phyloP scores from a whole-genome alignment of 306 rosid species.

The Crotalaria pallida region DNA sequence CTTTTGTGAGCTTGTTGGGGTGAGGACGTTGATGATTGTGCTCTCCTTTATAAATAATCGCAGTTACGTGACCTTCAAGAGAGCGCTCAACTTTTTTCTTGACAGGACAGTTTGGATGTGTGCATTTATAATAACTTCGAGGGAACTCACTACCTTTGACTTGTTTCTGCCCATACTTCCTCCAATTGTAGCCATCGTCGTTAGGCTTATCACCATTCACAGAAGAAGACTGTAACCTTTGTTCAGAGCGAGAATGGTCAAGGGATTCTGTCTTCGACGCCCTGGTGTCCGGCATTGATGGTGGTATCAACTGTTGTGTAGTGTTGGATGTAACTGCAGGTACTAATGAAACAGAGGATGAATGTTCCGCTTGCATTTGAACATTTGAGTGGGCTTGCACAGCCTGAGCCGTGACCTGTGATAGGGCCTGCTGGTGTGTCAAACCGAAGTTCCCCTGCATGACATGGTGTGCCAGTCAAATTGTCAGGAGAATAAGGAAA shows the following conservation, averaged over 20 bases:
- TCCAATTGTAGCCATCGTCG: constrained; percentile 72
- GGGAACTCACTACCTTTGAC: constrained; percentile 84
- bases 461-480: constrained; percentile 1
- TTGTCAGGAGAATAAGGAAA: constrained; percentile 4
- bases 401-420: constrained; percentile 56
- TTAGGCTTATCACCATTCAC: constrained; percentile 46
- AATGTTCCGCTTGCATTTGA: constrained; percentile 31
- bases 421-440: constrained; percentile 56
- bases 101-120: constrained; percentile 51
- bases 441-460: constrained; percentile 50
- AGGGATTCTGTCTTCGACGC: constrained; percentile 25
- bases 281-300: constrained; percentile 1
- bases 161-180: constrained; percentile 82
- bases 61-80: constrained; percentile 60
- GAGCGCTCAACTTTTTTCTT: constrained; percentile 84
- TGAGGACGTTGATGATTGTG: constrained; percentile 60
- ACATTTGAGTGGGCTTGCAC: constrained; percentile 32
- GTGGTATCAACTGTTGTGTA: constrained; percentile 20
- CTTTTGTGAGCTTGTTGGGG: constrained; percentile 37
- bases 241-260: constrained; percentile 40
- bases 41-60: constrained; percentile 71
- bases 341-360: constrained; percentile 28
- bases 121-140: constrained; percentile 69
- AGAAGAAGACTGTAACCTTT: constrained; percentile 32
- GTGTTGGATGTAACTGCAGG: constrained; percentile 10